These are phyloP conservation scores for Suillus cothurnatus DNA, from an alignment of 768 basidiomycete species.

Conservation along the genomic window DNA sequence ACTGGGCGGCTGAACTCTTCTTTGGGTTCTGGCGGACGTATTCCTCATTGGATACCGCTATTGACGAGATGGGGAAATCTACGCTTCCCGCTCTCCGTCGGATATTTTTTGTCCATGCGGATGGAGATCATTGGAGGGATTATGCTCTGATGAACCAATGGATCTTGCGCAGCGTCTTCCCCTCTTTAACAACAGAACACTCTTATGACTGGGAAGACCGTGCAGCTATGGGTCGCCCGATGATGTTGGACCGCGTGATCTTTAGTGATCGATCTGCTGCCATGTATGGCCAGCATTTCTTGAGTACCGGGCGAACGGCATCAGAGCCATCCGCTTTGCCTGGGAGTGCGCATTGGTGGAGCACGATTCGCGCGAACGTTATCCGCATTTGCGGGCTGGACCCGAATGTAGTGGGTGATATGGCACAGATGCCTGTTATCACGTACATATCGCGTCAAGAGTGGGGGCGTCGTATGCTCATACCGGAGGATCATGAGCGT, in stretches of 20 bases:
- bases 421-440: constrained; percentile 66
- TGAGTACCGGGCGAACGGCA: constrained; percentile 74
- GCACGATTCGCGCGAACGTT: constrained; percentile 70
- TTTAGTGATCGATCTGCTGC: constrained; percentile 86
- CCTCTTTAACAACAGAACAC: constrained; percentile 80
- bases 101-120: constrained; percentile 73
- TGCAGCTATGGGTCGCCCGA: constrained; percentile 62
- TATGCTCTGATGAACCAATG: constrained; percentile 91
- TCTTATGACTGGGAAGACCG: constrained; percentile 84
- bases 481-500: constrained; percentile 71
- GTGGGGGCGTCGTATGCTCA: constrained; percentile 86
- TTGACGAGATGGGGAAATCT: constrained; percentile 66
- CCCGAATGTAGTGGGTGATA: constrained; percentile 44
- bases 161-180: constrained; percentile 79
- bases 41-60: constrained; percentile 73
- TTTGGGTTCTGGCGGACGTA: constrained; percentile 94
- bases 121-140: constrained; percentile 85
- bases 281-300: constrained; percentile 68
- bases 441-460: constrained; percentile 90
- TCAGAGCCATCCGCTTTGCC: constrained; percentile 74
- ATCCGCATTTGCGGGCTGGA: constrained; percentile 69
- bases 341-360: constrained; percentile 85
- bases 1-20: constrained; percentile 90
- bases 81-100: constrained; percentile 73
- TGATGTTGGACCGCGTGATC: constrained; percentile 86